A percentile compares a stretch with the other conserved stretches of the same genome.
These are phyloP conservation scores for Thymus mandschuricus DNA, from an alignment of 257 asterid genomes.

Conservation along the genomic window DNA sequence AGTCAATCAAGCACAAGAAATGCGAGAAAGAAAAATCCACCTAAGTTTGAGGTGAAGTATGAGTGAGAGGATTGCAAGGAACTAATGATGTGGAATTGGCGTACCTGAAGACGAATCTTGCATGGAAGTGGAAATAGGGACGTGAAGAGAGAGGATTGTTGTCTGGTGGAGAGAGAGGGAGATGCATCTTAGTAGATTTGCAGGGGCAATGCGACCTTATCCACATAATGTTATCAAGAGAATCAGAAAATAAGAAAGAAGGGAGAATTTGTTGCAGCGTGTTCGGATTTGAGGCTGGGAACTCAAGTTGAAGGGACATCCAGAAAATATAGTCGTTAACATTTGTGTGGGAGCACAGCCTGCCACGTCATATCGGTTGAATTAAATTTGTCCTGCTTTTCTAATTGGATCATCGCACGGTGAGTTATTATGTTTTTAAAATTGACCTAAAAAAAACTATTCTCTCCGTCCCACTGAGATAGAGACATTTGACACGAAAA, in stretches of 20 bases:
- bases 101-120: slow-evolving; percentile 31
- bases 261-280: slow-evolving; percentile 15
- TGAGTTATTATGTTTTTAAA: too few species aligned
- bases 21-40: background rate
- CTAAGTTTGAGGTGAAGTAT: too few species aligned
- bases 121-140: slow-evolving; percentile 26
- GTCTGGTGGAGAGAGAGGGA: background rate
- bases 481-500: too few species aligned
- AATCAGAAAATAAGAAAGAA: background rate
- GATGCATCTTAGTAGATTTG: background rate
- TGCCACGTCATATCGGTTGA: slow-evolving; percentile 27
- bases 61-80: background rate
- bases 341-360: slow-evolving; percentile 33
- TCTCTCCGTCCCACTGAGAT: too few species aligned
- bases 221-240: slow-evolving; percentile 42
- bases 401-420: too few species aligned
- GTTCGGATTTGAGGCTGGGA: slow-evolving; percentile 28
- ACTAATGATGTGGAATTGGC: background rate
- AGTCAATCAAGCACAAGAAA: slow-evolving; percentile 5
- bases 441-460: too few species aligned
- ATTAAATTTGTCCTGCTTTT: too few species aligned
- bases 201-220: slow-evolving; percentile 27
- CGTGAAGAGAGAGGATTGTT: slow-evolving; percentile 11
- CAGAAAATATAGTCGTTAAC: background rate
- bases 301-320: slow-evolving; percentile 24